Evolutionary conservation across 1,284 basidiomycete genomes (phyloP), one percentile per base, ranked within the genome.

Genomic region (Cutaneotrichosporon mucoides): DNA sequence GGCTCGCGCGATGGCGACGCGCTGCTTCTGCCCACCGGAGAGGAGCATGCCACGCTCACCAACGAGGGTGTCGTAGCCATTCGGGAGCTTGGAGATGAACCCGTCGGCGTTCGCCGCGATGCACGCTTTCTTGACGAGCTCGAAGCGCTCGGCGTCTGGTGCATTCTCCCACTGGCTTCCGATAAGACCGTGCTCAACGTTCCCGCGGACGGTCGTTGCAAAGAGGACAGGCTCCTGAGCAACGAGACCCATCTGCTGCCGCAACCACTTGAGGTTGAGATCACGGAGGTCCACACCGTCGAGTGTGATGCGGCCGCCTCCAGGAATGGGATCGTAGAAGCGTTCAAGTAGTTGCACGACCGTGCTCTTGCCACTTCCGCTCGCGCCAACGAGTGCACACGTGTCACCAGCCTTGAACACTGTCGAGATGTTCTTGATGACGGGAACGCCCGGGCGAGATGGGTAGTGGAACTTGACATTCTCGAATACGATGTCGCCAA

Each of bases 1-100:
- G 6, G 92, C 92, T 53, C 93, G 87, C 12, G 91, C 92, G 67
- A 93, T 93, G 9, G 91, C 92, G 46, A 93, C 82, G 69, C 92
- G 89, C 73, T 94, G 83, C 86, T 82, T 94, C 88, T 96, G 93
- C 13, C 93, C 93, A 60, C 93, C 93, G n/a, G 87, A 90, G 0
- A 97, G 80, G 44, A 95, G 80, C 83, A 93, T 92, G 2, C 92
- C 93, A 57, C 92, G 86, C 75, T 96, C 93, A 48, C 93, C 93
- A 58, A 96, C 92, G 79, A 90, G 81, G 4, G 93, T 96, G 55
- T 94, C 88, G 73, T 95, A 96, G 0, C 89, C 89, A 3, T 87
- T 75, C 0, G 93, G 92, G 1, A 94, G 81, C 68, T 89, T 90
- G 58, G 81, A 81, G 69, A 96, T 88, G 78, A 96, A 97, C 1